These are phyloP conservation scores for Salix caprea DNA, from an alignment of 345 rosid species.

Conservation along the genomic window DNA sequence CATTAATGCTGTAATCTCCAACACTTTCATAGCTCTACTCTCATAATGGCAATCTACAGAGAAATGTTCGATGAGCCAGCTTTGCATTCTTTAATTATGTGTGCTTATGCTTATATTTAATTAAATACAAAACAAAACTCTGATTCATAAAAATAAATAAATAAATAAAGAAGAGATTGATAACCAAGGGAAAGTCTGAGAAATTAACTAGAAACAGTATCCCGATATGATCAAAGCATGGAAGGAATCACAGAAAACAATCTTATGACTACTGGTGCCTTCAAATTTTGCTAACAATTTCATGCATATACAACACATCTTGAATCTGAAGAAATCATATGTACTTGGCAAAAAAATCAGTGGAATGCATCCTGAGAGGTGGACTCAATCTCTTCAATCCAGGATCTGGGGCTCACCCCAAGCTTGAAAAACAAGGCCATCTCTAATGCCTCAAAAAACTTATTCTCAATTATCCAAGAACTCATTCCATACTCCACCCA, in stretches of 20 bases:
- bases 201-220: background rate
- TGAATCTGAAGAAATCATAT: background rate
- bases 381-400: conserved; percentile 52
- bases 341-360: background rate
- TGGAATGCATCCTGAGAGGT: conserved; percentile 6
- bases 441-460: conserved; percentile 71
- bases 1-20: too few species aligned
- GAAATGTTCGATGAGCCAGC: background rate
- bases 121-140: background rate
- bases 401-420: conserved; percentile 67
- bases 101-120: too few species aligned
- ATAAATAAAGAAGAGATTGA: background rate
- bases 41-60: background rate
- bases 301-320: background rate
- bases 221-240: background rate
- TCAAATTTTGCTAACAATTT: background rate
- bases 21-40: background rate
- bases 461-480: conserved; percentile 54
- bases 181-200: background rate
- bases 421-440: conserved; percentile 57
- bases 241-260: background rate
- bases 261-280: background rate
- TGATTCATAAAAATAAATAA: background rate
- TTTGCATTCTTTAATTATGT: too few species aligned
- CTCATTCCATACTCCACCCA: conserved; percentile 76